Evolutionary conservation across 768 basidiomycete genomes (phyloP).

Genomic region (Tephrocybe sp.): DNA sequence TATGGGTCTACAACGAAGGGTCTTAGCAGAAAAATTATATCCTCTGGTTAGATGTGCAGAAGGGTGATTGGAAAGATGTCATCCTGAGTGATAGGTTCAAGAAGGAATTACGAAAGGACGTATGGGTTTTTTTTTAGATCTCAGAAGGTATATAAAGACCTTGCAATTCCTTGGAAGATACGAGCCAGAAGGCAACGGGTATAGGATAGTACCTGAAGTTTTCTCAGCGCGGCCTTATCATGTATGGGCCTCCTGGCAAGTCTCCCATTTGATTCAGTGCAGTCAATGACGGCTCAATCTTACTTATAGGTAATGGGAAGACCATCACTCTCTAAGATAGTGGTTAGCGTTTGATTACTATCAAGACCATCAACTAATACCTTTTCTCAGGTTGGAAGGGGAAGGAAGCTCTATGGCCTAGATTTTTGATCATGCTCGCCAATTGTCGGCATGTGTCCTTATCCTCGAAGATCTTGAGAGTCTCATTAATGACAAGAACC

Average conservation of each 20-base stretch:
- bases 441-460: conserved; percentile 63
- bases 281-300: not conserved
- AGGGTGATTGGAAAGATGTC: conserved; percentile 72
- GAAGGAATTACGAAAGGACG: conserved; percentile 62
- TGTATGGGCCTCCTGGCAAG: conserved; percentile 77
- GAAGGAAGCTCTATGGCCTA: conserved; percentile 66
- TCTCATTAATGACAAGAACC: conserved; percentile 72
- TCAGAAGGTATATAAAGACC: conserved; percentile 66
- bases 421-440: conserved; percentile 74
- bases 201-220: not conserved
- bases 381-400: conserved; percentile 49
- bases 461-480: conserved; percentile 66
- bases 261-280: not conserved
- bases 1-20: conserved; percentile 76
- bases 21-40: conserved; percentile 61
- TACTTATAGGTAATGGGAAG: conserved; percentile 68
- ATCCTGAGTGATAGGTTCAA: conserved; percentile 73
- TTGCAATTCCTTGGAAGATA: conserved; percentile 85
- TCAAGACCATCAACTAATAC: conserved; percentile 55
- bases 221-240: conserved; percentile 71
- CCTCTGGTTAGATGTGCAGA: conserved; percentile 62
- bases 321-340: no score
- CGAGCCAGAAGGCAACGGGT: not conserved
- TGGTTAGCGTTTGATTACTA: no score
- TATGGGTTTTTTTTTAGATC: conserved; percentile 81